Percentiles rank a stretch among this genome's conserved stretches.
Evolutionary conservation across 352 stramenopile species (phyloP).

Genomic region (Thalassiosira allenii): DNA sequence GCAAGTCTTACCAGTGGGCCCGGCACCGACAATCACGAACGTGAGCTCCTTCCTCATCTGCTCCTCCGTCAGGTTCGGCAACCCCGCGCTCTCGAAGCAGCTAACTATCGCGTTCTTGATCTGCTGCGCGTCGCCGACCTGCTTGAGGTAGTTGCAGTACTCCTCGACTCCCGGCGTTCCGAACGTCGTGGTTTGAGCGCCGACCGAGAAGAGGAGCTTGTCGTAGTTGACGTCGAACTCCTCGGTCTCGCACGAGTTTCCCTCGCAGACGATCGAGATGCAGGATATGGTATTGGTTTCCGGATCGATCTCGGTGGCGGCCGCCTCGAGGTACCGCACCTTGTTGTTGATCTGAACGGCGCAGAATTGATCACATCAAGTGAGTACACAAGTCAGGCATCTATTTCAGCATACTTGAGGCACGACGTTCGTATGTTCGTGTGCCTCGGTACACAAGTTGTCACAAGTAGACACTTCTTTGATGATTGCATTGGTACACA

Average conservation of each 20-base stretch:
- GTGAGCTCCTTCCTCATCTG: conserved; percentile 77
- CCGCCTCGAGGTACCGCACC: conserved; percentile 86
- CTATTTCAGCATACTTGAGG: too few relatives aligned
- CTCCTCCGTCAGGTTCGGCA: conserved; percentile 84
- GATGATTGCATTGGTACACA: background rate
- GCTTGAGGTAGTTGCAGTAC: conserved; percentile 88
- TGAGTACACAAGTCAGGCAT: too few relatives aligned
- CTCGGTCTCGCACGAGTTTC: conserved; percentile 85
- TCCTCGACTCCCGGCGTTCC: conserved; percentile 87
- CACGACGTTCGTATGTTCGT: too few relatives aligned
- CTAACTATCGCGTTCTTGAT: conserved; percentile 88
- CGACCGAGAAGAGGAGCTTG: conserved; percentile 85
- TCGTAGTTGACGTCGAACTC: conserved; percentile 88
- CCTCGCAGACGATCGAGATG: conserved; percentile 87
- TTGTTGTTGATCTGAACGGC: conserved; percentile 83
- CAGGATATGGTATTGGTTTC: conserved; percentile 82
- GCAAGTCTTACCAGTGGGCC: conserved; percentile 87
- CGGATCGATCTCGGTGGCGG: conserved; percentile 83
- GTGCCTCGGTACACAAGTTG: too few relatives aligned
- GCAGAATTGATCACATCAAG: too few relatives aligned
- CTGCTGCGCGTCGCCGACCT: conserved; percentile 85
- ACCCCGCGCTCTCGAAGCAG: conserved; percentile 88
- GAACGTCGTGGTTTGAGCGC: conserved; percentile 88
- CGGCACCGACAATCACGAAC: conserved; percentile 88
- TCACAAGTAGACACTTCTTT: too few relatives aligned